These are phyloP conservation scores for Tardiomyces blankii DNA, from an alignment of 1,139 yeast genomes.

Conservation along the genomic window DNA sequence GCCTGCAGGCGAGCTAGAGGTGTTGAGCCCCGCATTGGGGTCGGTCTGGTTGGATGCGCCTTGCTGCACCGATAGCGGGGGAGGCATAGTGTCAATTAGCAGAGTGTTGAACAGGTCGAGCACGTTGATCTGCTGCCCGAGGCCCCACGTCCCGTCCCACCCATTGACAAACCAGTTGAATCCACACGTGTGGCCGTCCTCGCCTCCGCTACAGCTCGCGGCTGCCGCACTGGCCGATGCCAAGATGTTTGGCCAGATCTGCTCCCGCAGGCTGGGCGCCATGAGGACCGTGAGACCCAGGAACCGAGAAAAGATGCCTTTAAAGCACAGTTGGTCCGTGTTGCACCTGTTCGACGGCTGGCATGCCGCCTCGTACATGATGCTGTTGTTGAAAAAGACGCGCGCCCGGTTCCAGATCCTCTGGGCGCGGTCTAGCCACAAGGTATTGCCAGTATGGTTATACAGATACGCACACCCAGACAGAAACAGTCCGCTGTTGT, in stretches of 20 bases:
- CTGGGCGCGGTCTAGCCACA: constrained; percentile 47
- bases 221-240: constrained; percentile 59
- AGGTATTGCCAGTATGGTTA: constrained; percentile 44
- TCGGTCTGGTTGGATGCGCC: not conserved
- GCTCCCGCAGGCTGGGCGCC: constrained; percentile 37
- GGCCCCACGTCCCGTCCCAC: constrained; percentile 60
- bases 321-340: constrained; percentile 69
- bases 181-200: constrained; percentile 72
- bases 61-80: constrained; percentile 21
- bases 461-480: constrained; percentile 67
- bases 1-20: constrained; percentile 6
- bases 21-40: constrained; percentile 1
- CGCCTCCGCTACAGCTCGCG: constrained; percentile 59
- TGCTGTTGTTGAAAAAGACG: constrained; percentile 33
- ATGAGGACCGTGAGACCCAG: constrained; percentile 49
- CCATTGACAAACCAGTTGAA: constrained; percentile 42
- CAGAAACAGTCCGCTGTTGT: constrained; percentile 65
- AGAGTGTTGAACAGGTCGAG: constrained; percentile 51
- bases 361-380: constrained; percentile 64
- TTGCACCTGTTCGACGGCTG: constrained; percentile 48
- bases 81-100: constrained; percentile 28
- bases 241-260: constrained; percentile 37
- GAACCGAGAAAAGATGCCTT: constrained; percentile 59
- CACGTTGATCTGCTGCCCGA: constrained; percentile 74
- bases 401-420: constrained; percentile 44